Percentiles rank a stretch among this genome's conserved stretches.
These are phyloP conservation scores for Salix purpurea DNA, from an alignment of 345 rosid species.

Conservation along the genomic window DNA sequence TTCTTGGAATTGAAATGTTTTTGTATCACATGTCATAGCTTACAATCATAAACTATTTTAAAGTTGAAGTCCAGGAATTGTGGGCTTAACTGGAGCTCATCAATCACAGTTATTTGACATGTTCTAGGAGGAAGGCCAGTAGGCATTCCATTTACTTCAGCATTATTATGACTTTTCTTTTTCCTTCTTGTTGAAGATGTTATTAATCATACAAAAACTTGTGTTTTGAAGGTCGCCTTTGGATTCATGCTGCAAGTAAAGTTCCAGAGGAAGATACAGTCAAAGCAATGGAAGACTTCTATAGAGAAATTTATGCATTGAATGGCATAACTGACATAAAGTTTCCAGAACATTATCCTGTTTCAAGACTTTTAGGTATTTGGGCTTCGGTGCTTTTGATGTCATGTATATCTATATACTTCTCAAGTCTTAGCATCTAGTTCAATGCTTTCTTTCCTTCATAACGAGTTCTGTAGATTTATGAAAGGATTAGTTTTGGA, in stretches of 20 bases:
- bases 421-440: neutral
- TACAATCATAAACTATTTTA: neutral
- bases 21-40: neutral
- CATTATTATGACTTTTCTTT: neutral
- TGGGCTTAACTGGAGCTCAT: too few relatives aligned
- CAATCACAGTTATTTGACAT: neutral
- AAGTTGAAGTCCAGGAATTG: neutral
- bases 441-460: neutral
- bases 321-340: constrained; percentile 58
- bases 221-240: constrained; percentile 63
- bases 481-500: neutral
- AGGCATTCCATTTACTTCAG: neutral
- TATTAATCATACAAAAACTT: neutral
- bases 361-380: constrained; percentile 79
- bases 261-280: constrained; percentile 80
- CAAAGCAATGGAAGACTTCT: constrained; percentile 90
- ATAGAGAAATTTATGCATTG: constrained; percentile 66
- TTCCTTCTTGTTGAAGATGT: neutral
- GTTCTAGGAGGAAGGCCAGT: neutral
- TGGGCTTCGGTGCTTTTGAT: neutral
- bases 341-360: constrained; percentile 71
- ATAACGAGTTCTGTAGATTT: neutral
- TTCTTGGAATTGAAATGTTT: neutral
- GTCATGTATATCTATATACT: neutral
- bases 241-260: constrained; percentile 95